Conservation (phyloP, 2,329 filamentous ascomycete species). For the Penicillium sp. region DNA sequence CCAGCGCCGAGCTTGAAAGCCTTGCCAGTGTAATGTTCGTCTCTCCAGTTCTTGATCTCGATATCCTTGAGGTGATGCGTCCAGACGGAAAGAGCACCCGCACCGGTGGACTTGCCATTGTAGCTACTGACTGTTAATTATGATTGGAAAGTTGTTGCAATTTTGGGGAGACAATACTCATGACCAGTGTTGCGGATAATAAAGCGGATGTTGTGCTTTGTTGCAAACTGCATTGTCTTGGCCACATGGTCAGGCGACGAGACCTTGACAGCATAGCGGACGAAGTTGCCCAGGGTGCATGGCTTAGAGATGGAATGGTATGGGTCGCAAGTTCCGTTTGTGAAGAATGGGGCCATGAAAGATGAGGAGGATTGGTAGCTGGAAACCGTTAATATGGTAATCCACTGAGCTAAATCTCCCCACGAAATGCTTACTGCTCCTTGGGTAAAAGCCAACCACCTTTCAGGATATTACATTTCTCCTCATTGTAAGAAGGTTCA, state of each 20-base stretch:
- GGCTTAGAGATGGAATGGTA: constrained; percentile 34
- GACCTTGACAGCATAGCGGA: constrained; percentile 38
- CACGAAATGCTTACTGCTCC: constrained; percentile 42
- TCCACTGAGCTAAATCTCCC: constrained; percentile 38
- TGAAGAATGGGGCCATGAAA: constrained; percentile 41
- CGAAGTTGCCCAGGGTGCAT: constrained; percentile 31
- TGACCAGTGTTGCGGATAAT: constrained; percentile 48
- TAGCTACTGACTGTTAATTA: background rate
- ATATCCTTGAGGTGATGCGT: constrained; percentile 35
- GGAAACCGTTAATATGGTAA: constrained; percentile 31
- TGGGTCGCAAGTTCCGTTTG: constrained; percentile 44
- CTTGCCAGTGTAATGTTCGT: constrained; percentile 48
- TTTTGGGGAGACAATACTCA: constrained; percentile 17
- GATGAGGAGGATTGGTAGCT: constrained; percentile 60
- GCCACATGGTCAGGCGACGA: constrained; percentile 26
- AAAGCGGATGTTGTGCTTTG: constrained; percentile 51
- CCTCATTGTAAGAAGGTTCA: constrained; percentile 45
- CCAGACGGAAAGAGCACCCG: constrained; percentile 45
- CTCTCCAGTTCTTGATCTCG: constrained; percentile 33
- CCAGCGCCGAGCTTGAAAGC: constrained; percentile 58
- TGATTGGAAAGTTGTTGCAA: background rate
- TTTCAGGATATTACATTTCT: constrained; percentile 43
- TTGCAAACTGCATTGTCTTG: constrained; percentile 41
- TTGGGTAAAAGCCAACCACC: constrained; percentile 50
- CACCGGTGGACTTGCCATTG: constrained; percentile 51